phyloP scores from a whole-genome alignment of 73 alveolate species.

The Tetrahymena malaccensis region DNA sequence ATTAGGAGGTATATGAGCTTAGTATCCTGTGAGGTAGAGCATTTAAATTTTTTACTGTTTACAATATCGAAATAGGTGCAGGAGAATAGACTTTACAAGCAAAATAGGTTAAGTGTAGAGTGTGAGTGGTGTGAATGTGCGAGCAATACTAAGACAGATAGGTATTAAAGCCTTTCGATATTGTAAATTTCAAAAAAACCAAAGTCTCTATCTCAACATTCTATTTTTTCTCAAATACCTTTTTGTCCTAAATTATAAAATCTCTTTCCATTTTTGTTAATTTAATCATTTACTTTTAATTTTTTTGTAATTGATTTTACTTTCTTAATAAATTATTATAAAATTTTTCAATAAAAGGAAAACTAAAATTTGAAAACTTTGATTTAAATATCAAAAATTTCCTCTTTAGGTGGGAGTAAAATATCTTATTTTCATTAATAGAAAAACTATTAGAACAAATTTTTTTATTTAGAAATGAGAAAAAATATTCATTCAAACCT shows the following conservation, averaged over 20 bases:
- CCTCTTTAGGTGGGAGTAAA: neutral
- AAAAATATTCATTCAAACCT: too few species aligned
- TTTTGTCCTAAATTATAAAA: neutral
- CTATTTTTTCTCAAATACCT: neutral
- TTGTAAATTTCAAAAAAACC: neutral
- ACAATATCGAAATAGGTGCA: neutral
- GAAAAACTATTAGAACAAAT: neutral
- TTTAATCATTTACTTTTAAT: neutral
- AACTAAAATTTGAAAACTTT: neutral
- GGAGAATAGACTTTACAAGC: neutral
- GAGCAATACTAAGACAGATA: neutral
- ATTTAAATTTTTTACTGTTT: neutral
- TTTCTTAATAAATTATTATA: neutral
- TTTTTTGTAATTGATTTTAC: neutral
- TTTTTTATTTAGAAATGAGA: too few species aligned
- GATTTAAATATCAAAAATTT: neutral
- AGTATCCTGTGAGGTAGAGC: neutral
- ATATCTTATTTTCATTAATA: too few species aligned
- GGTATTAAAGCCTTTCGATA: neutral
- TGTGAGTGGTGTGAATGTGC: neutral
- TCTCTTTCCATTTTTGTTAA: neutral
- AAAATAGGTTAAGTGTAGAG: neutral
- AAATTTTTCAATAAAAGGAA: neutral
- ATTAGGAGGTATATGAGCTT: neutral
- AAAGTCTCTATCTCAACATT: neutral